Evolutionary conservation across 1,139 yeast species (phyloP).

Genomic region (Saccharomyces hybrid): DNA sequence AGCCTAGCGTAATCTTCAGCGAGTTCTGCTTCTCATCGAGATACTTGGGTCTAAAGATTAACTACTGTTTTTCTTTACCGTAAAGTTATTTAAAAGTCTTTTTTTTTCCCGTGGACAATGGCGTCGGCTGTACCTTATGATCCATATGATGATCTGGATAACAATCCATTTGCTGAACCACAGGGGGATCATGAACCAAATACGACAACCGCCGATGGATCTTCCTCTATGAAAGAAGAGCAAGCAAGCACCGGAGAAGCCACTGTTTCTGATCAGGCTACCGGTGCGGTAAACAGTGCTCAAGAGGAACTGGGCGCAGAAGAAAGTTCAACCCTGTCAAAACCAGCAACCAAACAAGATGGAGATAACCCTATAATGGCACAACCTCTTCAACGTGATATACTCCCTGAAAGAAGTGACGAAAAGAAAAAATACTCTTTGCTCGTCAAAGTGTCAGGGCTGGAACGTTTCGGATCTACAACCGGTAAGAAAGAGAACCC

Average conservation of each 20-base stretch:
- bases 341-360: background rate
- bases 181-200: background rate
- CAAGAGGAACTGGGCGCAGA: slow-evolving; percentile 24
- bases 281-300: slow-evolving; percentile 33
- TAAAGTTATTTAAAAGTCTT: too few relatives aligned
- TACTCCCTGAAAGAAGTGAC: slow-evolving; percentile 7
- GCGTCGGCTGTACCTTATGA: slow-evolving; percentile 42
- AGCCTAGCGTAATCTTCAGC: too few relatives aligned
- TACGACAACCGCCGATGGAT: slow-evolving; percentile 26
- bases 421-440: slow-evolving; percentile 19
- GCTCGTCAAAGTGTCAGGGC: slow-evolving; percentile 29
- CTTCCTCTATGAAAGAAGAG: background rate
- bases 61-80: background rate
- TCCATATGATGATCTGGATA: slow-evolving; percentile 33
- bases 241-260: slow-evolving; percentile 2
- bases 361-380: background rate
- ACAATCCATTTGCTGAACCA: slow-evolving; percentile 25
- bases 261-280: background rate
- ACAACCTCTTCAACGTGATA: background rate
- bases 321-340: slow-evolving; percentile 36
- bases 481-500: slow-evolving; percentile 35
- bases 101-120: slow-evolving; percentile 6
- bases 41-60: background rate
- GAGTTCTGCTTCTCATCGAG: background rate
- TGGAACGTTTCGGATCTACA: slow-evolving; percentile 34